Conservation (phyloP, 345 rosid genomes). For the Hibiscus tridactylites region DNA sequence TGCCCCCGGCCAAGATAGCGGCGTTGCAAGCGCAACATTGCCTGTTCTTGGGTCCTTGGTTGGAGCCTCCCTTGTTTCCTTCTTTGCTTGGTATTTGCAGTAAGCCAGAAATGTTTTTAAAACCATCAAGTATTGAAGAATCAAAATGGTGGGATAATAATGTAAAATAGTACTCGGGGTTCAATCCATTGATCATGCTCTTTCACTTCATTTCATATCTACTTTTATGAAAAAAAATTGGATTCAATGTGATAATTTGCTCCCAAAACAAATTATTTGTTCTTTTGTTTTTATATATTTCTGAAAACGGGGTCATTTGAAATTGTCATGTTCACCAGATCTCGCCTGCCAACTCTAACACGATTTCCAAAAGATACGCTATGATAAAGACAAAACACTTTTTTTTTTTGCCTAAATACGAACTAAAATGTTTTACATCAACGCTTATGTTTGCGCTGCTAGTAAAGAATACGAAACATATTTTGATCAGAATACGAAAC, state of each 20-base stretch:
- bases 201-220: not conserved
- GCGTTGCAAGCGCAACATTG: constrained; percentile 31
- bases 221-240: not conserved
- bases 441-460: too few relatives aligned
- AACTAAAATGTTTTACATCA: too few relatives aligned
- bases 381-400: too few relatives aligned
- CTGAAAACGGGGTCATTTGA: too few relatives aligned
- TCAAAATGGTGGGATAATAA: not conserved
- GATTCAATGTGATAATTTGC: not conserved
- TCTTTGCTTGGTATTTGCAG: constrained; percentile 53
- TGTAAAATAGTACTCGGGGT: not conserved
- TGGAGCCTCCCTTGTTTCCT: constrained; percentile 54
- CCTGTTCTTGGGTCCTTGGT: constrained; percentile 54
- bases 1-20: constrained; percentile 10
- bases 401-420: too few relatives aligned
- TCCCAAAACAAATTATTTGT: too few relatives aligned
- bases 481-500: too few relatives aligned
- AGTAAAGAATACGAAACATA: too few relatives aligned
- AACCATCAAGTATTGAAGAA: not conserved
- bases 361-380: too few relatives aligned
- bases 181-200: not conserved
- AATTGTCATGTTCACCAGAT: too few relatives aligned
- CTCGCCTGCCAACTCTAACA: too few relatives aligned
- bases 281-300: too few relatives aligned
- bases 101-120: constrained; percentile 14